Evolutionary conservation across 345 rosid genomes (phyloP).

Genomic region (Eucalyptus regnans): DNA sequence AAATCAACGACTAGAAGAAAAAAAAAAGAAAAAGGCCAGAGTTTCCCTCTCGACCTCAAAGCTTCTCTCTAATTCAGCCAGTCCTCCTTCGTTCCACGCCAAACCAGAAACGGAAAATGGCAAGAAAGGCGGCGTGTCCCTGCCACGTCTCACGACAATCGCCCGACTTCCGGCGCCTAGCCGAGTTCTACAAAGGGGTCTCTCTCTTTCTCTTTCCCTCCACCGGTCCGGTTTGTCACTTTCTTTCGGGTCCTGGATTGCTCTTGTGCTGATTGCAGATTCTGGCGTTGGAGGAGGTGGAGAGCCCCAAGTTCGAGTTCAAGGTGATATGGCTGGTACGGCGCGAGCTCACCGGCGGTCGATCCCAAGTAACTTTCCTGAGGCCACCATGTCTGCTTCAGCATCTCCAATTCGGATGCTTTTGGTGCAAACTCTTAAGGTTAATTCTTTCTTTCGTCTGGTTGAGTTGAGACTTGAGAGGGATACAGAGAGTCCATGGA

Average conservation of each 20-base stretch:
- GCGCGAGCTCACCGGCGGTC: not conserved
- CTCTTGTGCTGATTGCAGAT: slow-evolving; percentile 9
- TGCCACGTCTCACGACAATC: slow-evolving; percentile 77
- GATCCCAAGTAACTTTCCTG: slow-evolving; percentile 67
- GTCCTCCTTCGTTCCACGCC: too few relatives aligned
- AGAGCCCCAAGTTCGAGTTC: slow-evolving; percentile 57
- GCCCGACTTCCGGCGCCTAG: slow-evolving; percentile 4
- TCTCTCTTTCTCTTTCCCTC: not conserved
- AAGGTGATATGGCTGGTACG: slow-evolving; percentile 57
- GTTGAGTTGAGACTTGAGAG: not conserved
- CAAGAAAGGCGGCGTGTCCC: slow-evolving; percentile 16
- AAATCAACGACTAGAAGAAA: too few relatives aligned
- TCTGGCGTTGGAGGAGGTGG: slow-evolving; percentile 68
- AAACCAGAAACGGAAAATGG: too few relatives aligned
- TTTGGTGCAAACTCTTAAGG: slow-evolving; percentile 45
- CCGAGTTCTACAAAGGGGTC: slow-evolving; percentile 9
- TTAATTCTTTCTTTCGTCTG: not conserved
- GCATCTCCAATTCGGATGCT: slow-evolving; percentile 58
- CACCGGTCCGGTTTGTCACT: not conserved
- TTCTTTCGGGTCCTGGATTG: not conserved
- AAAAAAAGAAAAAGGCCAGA: too few relatives aligned
- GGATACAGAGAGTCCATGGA: too few relatives aligned
- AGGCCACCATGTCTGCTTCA: slow-evolving; percentile 78
- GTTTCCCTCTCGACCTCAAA: too few relatives aligned
- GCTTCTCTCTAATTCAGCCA: too few relatives aligned